These are phyloP conservation scores for Fusarium subtropicale DNA, from an alignment of 2,329 filamentous ascomycete genomes.

Conservation along the genomic window DNA sequence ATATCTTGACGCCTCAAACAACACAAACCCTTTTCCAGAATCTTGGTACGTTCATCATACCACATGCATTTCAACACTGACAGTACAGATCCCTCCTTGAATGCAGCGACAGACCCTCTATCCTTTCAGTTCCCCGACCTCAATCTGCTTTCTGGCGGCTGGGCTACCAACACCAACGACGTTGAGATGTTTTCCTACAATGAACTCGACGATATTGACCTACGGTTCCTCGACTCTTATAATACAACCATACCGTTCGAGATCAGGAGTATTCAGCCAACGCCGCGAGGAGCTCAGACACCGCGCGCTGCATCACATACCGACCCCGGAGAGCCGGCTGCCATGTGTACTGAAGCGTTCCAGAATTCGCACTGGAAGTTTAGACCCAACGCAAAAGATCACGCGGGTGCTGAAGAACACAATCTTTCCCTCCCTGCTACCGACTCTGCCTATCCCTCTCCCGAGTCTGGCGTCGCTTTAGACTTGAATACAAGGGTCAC, in stretches of 20 bases:
- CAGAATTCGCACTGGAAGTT: conserved; percentile 49
- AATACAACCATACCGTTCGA: conserved; percentile 50
- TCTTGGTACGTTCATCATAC: conserved; percentile 7
- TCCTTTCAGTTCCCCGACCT: conserved; percentile 36
- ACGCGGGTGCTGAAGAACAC: conserved; percentile 49
- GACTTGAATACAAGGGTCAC: conserved; percentile 36
- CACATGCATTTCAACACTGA: neutral
- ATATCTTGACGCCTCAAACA: conserved; percentile 26
- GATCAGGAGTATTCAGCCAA: conserved; percentile 22
- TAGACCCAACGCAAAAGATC: conserved; percentile 48
- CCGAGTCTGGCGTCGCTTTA: conserved; percentile 42
- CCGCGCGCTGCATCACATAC: conserved; percentile 10
- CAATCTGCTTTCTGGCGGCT: conserved; percentile 37
- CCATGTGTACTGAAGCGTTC: conserved; percentile 43
- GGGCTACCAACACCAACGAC: conserved; percentile 10
- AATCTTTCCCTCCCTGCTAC: conserved; percentile 48
- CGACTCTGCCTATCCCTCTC: conserved; percentile 34
- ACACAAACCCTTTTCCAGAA: conserved; percentile 23
- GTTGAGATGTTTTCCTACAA: conserved; percentile 30
- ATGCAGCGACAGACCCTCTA: conserved; percentile 9
- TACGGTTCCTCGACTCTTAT: conserved; percentile 50
- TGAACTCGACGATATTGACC: conserved; percentile 49
- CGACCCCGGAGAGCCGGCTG: conserved; percentile 32
- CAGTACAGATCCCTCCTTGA: conserved; percentile 7
- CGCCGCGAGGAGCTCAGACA: conserved; percentile 21